These are phyloP conservation scores for Pouteria campechiana DNA, from an alignment of 179 eudicot species.

Conservation along the genomic window DNA sequence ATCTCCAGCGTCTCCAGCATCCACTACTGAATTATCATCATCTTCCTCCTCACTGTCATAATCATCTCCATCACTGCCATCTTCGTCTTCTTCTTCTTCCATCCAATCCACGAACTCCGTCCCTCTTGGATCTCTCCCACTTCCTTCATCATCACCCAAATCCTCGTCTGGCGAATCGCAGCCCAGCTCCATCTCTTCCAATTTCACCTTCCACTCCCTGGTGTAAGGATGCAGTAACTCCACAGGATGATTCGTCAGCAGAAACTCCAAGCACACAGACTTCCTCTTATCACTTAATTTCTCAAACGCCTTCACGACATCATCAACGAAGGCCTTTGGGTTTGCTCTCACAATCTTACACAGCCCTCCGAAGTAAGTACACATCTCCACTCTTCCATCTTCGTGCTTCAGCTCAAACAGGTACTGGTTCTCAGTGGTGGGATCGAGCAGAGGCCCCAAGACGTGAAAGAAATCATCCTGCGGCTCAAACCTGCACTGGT, in stretches of 20 bases:
- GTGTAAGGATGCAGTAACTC: conserved; percentile 84
- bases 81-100: conserved; percentile 43
- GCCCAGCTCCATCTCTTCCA: conserved; percentile 96
- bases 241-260: conserved; percentile 74
- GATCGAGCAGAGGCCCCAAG: conserved; percentile 58
- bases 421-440: conserved; percentile 48
- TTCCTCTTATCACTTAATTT: conserved; percentile 82
- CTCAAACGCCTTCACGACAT: conserved; percentile 89
- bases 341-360: conserved; percentile 76
- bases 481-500: conserved; percentile 88
- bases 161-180: conserved; percentile 94
- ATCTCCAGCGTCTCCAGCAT: conserved; percentile 28
- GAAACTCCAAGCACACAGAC: conserved; percentile 72
- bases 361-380: conserved; percentile 84
- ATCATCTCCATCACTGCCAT: not conserved
- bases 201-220: conserved; percentile 89
- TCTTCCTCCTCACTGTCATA: conserved; percentile 17
- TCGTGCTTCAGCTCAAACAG: conserved; percentile 68
- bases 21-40: conserved; percentile 23
- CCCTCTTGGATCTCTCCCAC: conserved; percentile 11
- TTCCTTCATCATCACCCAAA: conserved; percentile 16
- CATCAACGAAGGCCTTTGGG: conserved; percentile 91
- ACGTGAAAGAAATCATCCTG: conserved; percentile 64
- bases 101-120: conserved; percentile 59
- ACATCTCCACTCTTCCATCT: conserved; percentile 61